phyloP scores from a whole-genome alignment of 352 stramenopile genomes.

The Globisporangium emineosum region DNA sequence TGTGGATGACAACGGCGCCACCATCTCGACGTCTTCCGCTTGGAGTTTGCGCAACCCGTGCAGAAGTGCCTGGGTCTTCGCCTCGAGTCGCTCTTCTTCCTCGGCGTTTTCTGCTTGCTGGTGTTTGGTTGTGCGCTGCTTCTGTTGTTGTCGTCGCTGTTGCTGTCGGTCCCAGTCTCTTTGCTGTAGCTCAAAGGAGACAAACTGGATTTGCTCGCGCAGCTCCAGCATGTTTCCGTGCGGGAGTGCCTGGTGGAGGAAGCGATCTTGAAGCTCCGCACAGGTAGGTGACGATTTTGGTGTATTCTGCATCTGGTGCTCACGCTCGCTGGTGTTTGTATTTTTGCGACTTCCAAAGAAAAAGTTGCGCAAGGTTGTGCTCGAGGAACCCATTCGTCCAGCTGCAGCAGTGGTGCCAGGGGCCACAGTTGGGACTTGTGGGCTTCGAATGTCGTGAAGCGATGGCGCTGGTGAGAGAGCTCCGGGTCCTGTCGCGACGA shows the following conservation, averaged over 20 bases:
- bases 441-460: slow-evolving; percentile 1
- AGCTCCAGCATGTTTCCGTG: slow-evolving; percentile 40
- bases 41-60: slow-evolving; percentile 38
- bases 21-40: slow-evolving; percentile 41
- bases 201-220: slow-evolving; percentile 46
- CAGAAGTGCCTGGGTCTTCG: slow-evolving; percentile 37
- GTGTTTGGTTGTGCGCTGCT: slow-evolving; percentile 13
- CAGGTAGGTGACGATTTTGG: slow-evolving; percentile 26
- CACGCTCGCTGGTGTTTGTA: background rate
- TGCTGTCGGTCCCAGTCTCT: slow-evolving; percentile 10
- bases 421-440: background rate
- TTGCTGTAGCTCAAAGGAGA: slow-evolving; percentile 33
- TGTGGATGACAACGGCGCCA: background rate
- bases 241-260: slow-evolving; percentile 42
- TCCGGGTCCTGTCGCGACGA: background rate
- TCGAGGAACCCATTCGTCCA: background rate
- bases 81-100: slow-evolving; percentile 22
- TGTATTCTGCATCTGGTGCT: background rate
- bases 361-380: slow-evolving; percentile 1
- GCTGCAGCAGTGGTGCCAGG: background rate
- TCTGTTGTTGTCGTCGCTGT: slow-evolving; percentile 8
- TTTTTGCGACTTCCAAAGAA: slow-evolving; percentile 6
- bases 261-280: slow-evolving; percentile 38
- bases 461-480: background rate
- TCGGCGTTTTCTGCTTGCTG: slow-evolving; percentile 6